Base-by-base conservation (phyloP, 441 rosid genomes). In the Euphorbia celastroides region DNA sequence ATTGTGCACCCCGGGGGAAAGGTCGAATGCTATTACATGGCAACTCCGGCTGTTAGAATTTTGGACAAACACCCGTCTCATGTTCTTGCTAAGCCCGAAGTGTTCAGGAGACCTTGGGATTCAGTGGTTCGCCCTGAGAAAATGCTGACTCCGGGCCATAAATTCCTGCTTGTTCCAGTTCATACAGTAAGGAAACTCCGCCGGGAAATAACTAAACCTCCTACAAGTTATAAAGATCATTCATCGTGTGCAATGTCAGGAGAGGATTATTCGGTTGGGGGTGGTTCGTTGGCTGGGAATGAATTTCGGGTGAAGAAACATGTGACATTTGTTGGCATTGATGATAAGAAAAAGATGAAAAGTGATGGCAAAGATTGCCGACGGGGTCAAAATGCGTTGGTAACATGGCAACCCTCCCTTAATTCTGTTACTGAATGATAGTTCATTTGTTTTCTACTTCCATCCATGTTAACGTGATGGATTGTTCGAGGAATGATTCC, bases 31-130 rank as follows among this genome's bases (percentile, higher is more conserved):
- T 80, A 80, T 67, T 82, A 77, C 70, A 80, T 82, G 84, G 81
- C 85, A 57, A 54, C 62, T 13, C 84, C 82, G n/a, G 84, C 85
- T 0, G 64, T 16, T 7, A 76, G 48, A 61, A 83, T 83, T 68
- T 27, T 83, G 70, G 82, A 82, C 59, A 83, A 76, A 72, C 73
- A 82, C 60, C 90, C 86, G 0, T 56, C 76, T 46, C 71, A n/a
- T 23, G 55, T 67, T 14, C 58, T 83, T 19, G 80, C 85, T 31
- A 75, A 81, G 72, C 88, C 88, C 0, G 82, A 83, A 38, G 80
- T 80, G 27, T 86, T 86, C 70, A 32, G 70, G 63, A 66, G 69
- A 41, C 86, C 85, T 0, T 81, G 86, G 86, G 74, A 83, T 26
- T 73, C 84, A 0, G 67, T 82, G 50, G 80, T 81, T 23, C 64